Evolutionary conservation across 805 yeast species (phyloP), one percentile per base, ranked within the genome.

Genomic region (Yarrowia bubula): DNA sequence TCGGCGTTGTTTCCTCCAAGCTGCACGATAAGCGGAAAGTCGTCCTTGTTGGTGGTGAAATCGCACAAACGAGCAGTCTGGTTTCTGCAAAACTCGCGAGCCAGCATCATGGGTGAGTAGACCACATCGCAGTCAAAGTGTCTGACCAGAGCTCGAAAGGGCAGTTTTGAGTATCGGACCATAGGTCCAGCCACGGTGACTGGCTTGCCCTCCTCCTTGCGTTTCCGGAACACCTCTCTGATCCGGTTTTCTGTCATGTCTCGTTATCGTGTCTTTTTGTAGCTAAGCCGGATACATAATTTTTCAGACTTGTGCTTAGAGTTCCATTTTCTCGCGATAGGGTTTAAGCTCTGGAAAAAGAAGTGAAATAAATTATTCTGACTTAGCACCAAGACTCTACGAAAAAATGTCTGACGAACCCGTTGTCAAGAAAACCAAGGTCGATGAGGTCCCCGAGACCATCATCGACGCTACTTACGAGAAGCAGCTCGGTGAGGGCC

Each of bases 51-150:
- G 0, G 97, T 92, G 14, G 93, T 81, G 75, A 95, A 92, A 74
- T 95, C 99, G 13, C 91, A 83, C 37, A 84, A 73, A 65, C 99
- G 80, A 2, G 98, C 99, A 64, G 83, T 81, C 18, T 81, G 83
- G 74, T 91, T 90, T 50, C 98, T 80, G 3, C 90, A 96, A 81
- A 91, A 95, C 75, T 95, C 99, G 61, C 98, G 79, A 4, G 98
- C 98, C 63, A 95, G 78, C 46, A 95, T 92, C 99, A 95, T 95
- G 9, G 99, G 99, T 0, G 96, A 85, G 73, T 95, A 92, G 3
- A 91, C 96, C 8, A 93, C 86, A 73, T 92, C 96, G 50, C 87
- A 84, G 64, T 83, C 80, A 74, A 86, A 90, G 42, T 86, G 86
- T 37, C 97, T 76, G 14, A 89, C 86, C 7, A 90, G 78, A 66